Percentiles rank a stretch among this genome's conserved stretches.
These are phyloP conservation scores for Podospora bellae-mahoneyi DNA, from an alignment of 495 filamentous ascomycete genomes.

Conservation along the genomic window DNA sequence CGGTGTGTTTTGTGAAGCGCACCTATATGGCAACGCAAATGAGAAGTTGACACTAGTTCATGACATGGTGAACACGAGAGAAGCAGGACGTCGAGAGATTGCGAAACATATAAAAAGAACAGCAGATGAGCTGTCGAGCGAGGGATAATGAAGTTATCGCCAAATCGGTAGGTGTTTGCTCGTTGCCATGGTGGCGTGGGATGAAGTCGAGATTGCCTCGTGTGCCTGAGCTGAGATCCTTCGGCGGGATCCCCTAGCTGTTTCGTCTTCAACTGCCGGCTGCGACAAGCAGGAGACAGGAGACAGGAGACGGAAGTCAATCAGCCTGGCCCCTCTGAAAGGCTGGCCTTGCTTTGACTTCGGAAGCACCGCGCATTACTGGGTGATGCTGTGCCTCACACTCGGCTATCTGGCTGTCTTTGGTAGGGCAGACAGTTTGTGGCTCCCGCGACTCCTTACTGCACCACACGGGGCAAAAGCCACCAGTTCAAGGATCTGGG, in stretches of 20 bases:
- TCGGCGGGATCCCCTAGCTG: neutral
- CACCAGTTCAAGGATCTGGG: neutral
- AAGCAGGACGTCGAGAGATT: neutral
- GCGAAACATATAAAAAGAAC: neutral
- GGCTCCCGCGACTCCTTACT: neutral
- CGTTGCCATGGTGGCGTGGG: neutral
- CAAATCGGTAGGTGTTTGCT: neutral
- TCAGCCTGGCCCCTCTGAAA: neutral
- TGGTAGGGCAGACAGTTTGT: neutral
- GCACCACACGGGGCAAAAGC: neutral
- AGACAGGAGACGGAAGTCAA: neutral
- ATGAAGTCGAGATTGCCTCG: neutral
- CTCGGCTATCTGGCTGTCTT: neutral
- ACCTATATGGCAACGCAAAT: no score
- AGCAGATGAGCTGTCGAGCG: neutral
- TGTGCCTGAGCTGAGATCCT: slow-evolving; percentile 7
- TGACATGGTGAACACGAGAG: neutral
- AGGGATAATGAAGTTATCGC: slow-evolving; percentile 1
- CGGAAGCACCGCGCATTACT: neutral
- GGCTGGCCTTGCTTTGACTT: neutral
- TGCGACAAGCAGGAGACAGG: neutral
- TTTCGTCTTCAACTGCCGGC: slow-evolving; percentile 5
- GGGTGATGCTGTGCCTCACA: neutral
- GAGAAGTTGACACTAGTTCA: neutral
- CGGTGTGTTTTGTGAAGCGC: neutral